Conservation (phyloP, 1,139 yeast species). For the Tardiomyces blankii region DNA sequence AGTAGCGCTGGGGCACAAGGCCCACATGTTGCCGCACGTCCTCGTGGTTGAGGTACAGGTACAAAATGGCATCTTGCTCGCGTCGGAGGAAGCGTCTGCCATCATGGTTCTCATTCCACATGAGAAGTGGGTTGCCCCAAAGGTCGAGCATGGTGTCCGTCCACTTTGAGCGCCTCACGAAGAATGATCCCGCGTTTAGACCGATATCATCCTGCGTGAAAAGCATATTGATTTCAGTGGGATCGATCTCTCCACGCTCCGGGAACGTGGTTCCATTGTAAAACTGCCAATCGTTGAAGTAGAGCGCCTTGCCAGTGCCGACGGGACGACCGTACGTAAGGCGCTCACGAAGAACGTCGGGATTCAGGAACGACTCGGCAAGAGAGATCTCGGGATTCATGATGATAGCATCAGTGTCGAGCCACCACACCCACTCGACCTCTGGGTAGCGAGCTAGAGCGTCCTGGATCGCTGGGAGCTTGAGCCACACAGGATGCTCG, state of each 20-base stretch:
- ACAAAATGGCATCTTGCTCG: constrained; percentile 12
- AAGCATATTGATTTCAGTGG: constrained; percentile 16
- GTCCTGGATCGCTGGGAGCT: constrained; percentile 20
- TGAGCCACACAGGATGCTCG: constrained; percentile 20
- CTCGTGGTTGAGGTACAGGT: constrained; percentile 8
- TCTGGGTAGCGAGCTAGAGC: constrained; percentile 20
- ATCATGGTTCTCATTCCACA: constrained; percentile 3
- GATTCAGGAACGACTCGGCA: constrained; percentile 22
- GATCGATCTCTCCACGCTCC: constrained; percentile 11
- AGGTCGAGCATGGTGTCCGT: constrained; percentile 13
- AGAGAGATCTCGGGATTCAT: constrained; percentile 22
- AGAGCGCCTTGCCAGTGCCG: constrained; percentile 1
- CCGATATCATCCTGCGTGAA: constrained; percentile 22
- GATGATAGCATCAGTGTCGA: constrained; percentile 23
- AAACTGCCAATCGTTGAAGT: constrained; percentile 10
- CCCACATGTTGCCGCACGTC: constrained; percentile 13
- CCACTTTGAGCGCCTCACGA: constrained; percentile 20
- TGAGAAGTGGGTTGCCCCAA: constrained; percentile 16
- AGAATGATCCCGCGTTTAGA: constrained; percentile 28
- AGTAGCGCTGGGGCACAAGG: constrained; percentile 12
- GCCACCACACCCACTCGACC: constrained; percentile 28
- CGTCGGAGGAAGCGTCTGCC: constrained; percentile 5
- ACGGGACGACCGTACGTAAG: constrained; percentile 12
- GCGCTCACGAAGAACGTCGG: constrained; percentile 16
- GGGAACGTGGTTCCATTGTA: constrained; percentile 9